These are phyloP conservation scores for Tuber aestivum DNA, from an alignment of 495 filamentous ascomycete genomes.

Conservation along the genomic window DNA sequence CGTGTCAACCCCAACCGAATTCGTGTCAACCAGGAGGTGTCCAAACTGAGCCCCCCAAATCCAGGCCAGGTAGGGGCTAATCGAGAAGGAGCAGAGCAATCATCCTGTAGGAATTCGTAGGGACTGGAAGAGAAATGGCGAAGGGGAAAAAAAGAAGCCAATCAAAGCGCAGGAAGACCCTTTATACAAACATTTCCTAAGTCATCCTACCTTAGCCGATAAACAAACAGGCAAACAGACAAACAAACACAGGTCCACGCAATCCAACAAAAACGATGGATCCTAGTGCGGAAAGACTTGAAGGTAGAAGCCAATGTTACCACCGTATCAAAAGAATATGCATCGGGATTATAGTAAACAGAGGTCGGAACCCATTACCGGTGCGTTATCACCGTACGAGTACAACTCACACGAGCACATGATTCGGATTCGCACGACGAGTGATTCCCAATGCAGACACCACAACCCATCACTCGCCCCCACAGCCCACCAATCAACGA, in stretches of 20 bases:
- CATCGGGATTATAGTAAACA: no score
- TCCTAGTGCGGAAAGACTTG: neutral
- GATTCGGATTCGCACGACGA: neutral
- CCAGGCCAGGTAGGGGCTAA: neutral
- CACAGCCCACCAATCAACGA: neutral
- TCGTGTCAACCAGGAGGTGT: neutral
- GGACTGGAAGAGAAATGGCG: neutral
- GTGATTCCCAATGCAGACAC: neutral
- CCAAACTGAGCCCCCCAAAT: neutral
- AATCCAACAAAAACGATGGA: neutral
- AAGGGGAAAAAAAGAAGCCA: neutral
- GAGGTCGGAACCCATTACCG: neutral
- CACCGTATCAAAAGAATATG: no score
- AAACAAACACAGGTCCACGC: neutral
- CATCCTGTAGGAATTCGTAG: neutral
- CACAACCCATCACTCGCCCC: constrained; percentile 2
- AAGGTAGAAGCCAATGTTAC: no score
- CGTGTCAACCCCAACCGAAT: neutral
- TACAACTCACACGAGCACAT: neutral
- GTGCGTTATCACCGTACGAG: neutral
- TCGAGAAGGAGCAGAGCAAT: neutral
- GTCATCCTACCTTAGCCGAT: neutral
- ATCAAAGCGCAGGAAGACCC: neutral
- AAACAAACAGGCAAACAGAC: neutral
- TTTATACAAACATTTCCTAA: neutral